phyloP scores from a whole-genome alignment of 306 rosid species.

The Sicyos edulis region DNA sequence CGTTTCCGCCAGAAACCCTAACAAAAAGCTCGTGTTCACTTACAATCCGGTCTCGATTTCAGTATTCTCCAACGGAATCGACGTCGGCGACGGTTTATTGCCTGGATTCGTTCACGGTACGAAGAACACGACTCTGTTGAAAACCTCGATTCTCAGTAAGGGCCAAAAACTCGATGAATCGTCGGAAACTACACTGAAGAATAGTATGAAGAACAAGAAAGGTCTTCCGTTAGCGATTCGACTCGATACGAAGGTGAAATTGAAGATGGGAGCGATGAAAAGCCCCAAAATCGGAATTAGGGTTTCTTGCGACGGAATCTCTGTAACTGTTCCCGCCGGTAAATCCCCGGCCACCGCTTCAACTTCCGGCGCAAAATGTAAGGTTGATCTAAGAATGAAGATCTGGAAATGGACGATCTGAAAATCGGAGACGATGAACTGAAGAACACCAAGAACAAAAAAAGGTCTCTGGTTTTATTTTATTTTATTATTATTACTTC shows the following conservation, averaged over 20 bases:
- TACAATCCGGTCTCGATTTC: constrained; percentile 30
- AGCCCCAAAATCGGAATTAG: constrained; percentile 58
- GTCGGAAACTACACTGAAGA: constrained; percentile 32
- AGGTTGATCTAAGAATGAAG: constrained; percentile 66
- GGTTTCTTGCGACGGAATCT: constrained; percentile 66
- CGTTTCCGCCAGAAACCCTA: constrained; percentile 44
- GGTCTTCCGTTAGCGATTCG: constrained; percentile 54
- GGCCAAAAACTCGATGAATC: constrained; percentile 29
- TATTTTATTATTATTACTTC: neutral
- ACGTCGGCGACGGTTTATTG: constrained; percentile 33
- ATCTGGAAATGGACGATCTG: constrained; percentile 95
- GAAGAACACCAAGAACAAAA: neutral
- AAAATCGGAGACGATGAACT: neutral
- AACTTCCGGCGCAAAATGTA: constrained; percentile 51
- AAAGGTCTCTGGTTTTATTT: constrained; percentile 14
- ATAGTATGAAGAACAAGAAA: constrained; percentile 47
- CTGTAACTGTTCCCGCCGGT: constrained; percentile 46
- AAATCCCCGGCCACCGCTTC: constrained; percentile 65
- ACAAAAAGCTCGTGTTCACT: constrained; percentile 43
- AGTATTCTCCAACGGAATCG: constrained; percentile 31
- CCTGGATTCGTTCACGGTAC: constrained; percentile 50
- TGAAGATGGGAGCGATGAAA: constrained; percentile 50
- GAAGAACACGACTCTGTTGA: constrained; percentile 62
- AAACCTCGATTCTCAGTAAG: constrained; percentile 32
- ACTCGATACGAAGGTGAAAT: constrained; percentile 67